Conservation (phyloP, 495 filamentous ascomycete species). For the Penicillium bialowiezense region DNA sequence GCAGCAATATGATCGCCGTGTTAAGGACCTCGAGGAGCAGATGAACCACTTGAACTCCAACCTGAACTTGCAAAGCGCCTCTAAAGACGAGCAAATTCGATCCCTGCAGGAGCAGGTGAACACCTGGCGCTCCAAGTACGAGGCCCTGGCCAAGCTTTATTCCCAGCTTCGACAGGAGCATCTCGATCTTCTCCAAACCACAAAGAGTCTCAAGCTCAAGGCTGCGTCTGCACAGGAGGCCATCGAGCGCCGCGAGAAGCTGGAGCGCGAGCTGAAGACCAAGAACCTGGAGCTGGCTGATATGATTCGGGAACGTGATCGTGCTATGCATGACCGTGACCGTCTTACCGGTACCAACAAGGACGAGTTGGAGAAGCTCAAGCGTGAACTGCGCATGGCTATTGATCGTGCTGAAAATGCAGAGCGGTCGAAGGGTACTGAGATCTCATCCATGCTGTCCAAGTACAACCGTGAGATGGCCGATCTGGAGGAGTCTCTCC, state of each 20-base stretch:
- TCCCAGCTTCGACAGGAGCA: slow-evolving; percentile 95
- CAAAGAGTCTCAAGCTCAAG: slow-evolving; percentile 93
- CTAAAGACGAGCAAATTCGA: slow-evolving; percentile 91
- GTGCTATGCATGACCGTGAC: slow-evolving; percentile 91
- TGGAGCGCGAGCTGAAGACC: slow-evolving; percentile 95
- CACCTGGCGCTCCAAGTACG: slow-evolving; percentile 95
- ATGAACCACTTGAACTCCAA: slow-evolving; percentile 77
- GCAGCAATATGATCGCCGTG: slow-evolving; percentile 90
- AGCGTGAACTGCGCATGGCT: slow-evolving; percentile 92
- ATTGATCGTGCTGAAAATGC: slow-evolving; percentile 89
- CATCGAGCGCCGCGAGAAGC: slow-evolving; percentile 89
- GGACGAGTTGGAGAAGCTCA: slow-evolving; percentile 93
- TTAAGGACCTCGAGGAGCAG: slow-evolving; percentile 90
- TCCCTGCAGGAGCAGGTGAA: slow-evolving; percentile 92
- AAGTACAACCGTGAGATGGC: slow-evolving; percentile 97
- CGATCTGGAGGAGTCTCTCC: slow-evolving; percentile 87
- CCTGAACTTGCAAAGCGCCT: slow-evolving; percentile 77
- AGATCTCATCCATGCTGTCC: slow-evolving; percentile 88
- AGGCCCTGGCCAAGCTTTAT: slow-evolving; percentile 93
- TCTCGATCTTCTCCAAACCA: slow-evolving; percentile 88
- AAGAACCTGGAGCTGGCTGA: slow-evolving; percentile 98
- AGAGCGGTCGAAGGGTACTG: slow-evolving; percentile 86
- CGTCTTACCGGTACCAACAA: slow-evolving; percentile 78
- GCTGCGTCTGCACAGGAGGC: slow-evolving; percentile 96
- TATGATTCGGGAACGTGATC: slow-evolving; percentile 96